Evolutionary conservation across 306 rosid genomes (phyloP).

Genomic region (Vigna hirtella): DNA sequence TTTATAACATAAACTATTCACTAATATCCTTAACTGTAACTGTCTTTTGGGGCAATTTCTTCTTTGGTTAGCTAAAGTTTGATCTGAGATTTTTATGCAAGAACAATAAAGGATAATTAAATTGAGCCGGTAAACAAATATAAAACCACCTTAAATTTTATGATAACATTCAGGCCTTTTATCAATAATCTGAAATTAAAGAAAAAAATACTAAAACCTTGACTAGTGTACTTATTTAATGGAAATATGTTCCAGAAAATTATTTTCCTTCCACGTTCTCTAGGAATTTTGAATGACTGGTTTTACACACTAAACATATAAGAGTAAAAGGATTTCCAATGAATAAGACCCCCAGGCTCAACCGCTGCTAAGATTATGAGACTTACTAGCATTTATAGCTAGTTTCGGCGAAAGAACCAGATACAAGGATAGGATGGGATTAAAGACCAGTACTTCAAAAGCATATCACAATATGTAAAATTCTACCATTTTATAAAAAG

Average conservation of each 20-base stretch:
- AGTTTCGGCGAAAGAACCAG: not conserved
- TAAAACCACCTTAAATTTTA: slow-evolving; percentile 10
- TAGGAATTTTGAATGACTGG: not conserved
- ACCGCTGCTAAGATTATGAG: not conserved
- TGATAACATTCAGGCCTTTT: slow-evolving; percentile 20
- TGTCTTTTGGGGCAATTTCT: slow-evolving; percentile 24
- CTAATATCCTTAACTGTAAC: slow-evolving; percentile 4
- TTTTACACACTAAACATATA: slow-evolving; percentile 12
- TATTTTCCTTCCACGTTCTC: slow-evolving; percentile 3
- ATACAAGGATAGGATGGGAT: slow-evolving; percentile 6
- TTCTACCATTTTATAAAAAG: slow-evolving; percentile 27
- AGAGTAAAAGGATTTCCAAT: slow-evolving; percentile 6
- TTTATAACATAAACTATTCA: slow-evolving; percentile 21
- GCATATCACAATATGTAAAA: slow-evolving; percentile 18
- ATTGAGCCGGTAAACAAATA: not conserved
- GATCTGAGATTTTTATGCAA: slow-evolving; percentile 16
- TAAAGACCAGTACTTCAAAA: slow-evolving; percentile 4
- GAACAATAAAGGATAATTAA: slow-evolving; percentile 24
- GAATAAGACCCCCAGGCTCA: not conserved
- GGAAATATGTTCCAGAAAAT: slow-evolving; percentile 25
- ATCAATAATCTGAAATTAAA: slow-evolving; percentile 30
- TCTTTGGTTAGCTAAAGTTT: slow-evolving; percentile 15
- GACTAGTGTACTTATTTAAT: not conserved
- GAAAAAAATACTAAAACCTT: slow-evolving; percentile 28
- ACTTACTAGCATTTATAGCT: slow-evolving; percentile 7